These are phyloP conservation scores for Xerocomus minutiporus DNA, from an alignment of 1,284 basidiomycete species.

Conservation along the genomic window DNA sequence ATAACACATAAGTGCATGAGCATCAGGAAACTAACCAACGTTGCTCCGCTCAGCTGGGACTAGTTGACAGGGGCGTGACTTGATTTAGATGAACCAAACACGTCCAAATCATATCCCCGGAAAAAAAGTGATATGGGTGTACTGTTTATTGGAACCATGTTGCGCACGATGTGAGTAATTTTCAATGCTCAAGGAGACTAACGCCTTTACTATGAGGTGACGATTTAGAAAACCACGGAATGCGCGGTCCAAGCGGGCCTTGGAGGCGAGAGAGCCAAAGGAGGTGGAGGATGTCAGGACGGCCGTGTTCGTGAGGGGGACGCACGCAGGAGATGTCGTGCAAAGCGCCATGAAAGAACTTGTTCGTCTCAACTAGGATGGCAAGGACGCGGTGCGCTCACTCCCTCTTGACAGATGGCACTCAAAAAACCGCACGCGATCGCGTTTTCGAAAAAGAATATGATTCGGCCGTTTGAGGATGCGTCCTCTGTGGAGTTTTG, in stretches of 20 bases:
- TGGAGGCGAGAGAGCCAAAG: constrained; percentile 86
- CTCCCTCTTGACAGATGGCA: constrained; percentile 62
- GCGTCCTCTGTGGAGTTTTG: constrained; percentile 87
- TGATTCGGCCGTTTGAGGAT: constrained; percentile 89
- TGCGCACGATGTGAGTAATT: constrained; percentile 38
- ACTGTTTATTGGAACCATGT: constrained; percentile 20
- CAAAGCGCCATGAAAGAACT: constrained; percentile 84
- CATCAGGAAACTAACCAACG: too few relatives aligned
- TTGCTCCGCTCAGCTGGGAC: too few relatives aligned
- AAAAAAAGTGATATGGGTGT: background rate
- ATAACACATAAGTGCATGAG: too few relatives aligned
- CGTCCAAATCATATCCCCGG: background rate
- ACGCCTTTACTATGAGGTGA: background rate
- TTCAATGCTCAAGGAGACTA: background rate
- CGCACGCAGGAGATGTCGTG: constrained; percentile 78
- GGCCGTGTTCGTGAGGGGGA: constrained; percentile 88
- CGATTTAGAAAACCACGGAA: constrained; percentile 85
- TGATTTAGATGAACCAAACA: background rate
- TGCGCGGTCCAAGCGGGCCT: constrained; percentile 91
- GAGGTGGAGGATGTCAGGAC: constrained; percentile 83
- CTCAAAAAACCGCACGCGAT: constrained; percentile 87
- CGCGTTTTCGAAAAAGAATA: constrained; percentile 94
- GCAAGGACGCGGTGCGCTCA: background rate
- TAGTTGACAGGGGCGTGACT: background rate
- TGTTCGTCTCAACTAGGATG: constrained; percentile 43